These are phyloP conservation scores for Paracorniculantispora psalliotae DNA, from an alignment of 2,329 filamentous ascomycete species.

Conservation along the genomic window DNA sequence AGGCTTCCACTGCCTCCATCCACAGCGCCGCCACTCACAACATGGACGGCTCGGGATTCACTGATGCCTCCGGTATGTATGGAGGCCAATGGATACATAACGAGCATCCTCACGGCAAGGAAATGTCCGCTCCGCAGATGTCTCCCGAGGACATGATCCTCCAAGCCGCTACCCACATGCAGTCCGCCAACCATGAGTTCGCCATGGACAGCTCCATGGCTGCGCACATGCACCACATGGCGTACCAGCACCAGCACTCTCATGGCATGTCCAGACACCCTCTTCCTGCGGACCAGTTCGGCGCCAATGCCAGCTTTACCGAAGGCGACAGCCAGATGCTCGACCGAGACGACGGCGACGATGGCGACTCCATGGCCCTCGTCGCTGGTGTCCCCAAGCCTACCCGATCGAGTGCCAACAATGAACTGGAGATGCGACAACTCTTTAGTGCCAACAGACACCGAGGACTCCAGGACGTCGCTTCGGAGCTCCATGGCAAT, in stretches of 20 bases:
- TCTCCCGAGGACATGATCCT: constrained; percentile 56
- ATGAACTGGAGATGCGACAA: constrained; percentile 75
- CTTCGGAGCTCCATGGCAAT: constrained; percentile 70
- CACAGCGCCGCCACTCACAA: constrained; percentile 47
- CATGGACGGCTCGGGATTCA: constrained; percentile 43
- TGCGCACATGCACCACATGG: constrained; percentile 38
- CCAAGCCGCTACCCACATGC: constrained; percentile 52
- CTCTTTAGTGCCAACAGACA: constrained; percentile 66
- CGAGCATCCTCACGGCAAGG: constrained; percentile 39
- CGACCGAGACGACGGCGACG: constrained; percentile 55
- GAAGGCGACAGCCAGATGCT: constrained; percentile 56
- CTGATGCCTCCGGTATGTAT: constrained; percentile 41
- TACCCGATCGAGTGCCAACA: constrained; percentile 67
- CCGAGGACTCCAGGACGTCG: constrained; percentile 65
- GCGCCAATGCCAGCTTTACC: constrained; percentile 48
- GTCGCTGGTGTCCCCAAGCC: constrained; percentile 47
- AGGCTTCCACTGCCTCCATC: constrained; percentile 52
- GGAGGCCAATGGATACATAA: constrained; percentile 46
- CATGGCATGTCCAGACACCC: constrained; percentile 41
- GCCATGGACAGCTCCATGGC: constrained; percentile 44
- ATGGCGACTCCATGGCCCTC: constrained; percentile 47
- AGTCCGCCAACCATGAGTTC: constrained; percentile 46
- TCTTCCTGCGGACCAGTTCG: constrained; percentile 50
- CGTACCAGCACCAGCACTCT: constrained; percentile 37
- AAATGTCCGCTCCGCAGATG: constrained; percentile 43